Conservation (phyloP, 2,329 filamentous ascomycete species). For the Xylariaceae sp. region DNA sequence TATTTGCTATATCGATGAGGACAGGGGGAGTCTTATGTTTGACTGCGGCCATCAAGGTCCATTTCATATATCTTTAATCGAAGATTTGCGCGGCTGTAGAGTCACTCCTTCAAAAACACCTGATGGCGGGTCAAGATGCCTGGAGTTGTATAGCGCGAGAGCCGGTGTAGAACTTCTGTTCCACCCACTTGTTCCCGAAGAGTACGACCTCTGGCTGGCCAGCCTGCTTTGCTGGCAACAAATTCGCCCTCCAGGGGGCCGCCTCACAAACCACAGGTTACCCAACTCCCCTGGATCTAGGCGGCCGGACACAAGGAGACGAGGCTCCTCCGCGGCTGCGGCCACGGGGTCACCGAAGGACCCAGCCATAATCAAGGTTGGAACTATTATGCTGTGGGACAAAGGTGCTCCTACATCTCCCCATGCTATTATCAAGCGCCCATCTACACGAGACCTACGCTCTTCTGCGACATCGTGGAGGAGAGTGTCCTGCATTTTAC, state of each 20-base stretch:
- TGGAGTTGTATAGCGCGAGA: slow-evolving; percentile 53
- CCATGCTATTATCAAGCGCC: slow-evolving; percentile 51
- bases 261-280: slow-evolving; percentile 45
- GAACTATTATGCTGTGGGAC: slow-evolving; percentile 88
- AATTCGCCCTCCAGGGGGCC: slow-evolving; percentile 56
- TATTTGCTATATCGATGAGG: slow-evolving; percentile 75
- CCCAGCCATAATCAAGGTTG: slow-evolving; percentile 88
- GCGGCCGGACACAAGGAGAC: slow-evolving; percentile 42
- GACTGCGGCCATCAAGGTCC: slow-evolving; percentile 64
- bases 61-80: slow-evolving; percentile 64
- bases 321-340: slow-evolving; percentile 36
- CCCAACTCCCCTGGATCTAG: slow-evolving; percentile 33
- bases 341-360: slow-evolving; percentile 51
- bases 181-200: slow-evolving; percentile 58
- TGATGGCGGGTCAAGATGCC: slow-evolving; percentile 43
- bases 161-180: slow-evolving; percentile 60
- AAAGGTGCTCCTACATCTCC: slow-evolving; percentile 59
- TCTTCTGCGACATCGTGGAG: slow-evolving; percentile 67
- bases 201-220: slow-evolving; percentile 76
- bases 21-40: slow-evolving; percentile 69
- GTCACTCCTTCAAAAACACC: slow-evolving; percentile 54
- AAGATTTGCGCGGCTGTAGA: slow-evolving; percentile 70
- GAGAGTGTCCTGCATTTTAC: slow-evolving; percentile 84
- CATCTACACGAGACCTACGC: slow-evolving; percentile 54
- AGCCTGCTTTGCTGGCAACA: slow-evolving; percentile 80